Conservation (phyloP, 306 rosid species). For the Notholithocarpus densiflorus region DNA sequence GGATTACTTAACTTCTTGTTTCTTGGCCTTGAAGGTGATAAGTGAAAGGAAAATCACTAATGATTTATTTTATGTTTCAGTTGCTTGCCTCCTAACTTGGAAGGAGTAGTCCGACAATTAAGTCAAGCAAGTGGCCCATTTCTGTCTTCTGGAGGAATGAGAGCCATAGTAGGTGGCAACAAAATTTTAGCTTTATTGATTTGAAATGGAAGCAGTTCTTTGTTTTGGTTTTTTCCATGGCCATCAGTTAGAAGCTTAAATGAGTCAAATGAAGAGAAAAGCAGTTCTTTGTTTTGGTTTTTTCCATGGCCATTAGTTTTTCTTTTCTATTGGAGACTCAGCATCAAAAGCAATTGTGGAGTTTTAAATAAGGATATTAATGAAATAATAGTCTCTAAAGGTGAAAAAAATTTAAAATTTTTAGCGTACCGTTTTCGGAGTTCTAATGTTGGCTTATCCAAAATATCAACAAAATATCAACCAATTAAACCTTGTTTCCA, state of each 20-base stretch:
- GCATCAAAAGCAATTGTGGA: background rate
- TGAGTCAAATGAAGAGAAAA: background rate
- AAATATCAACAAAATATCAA: background rate
- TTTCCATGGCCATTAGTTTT: too few species aligned
- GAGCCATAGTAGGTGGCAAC: constrained; percentile 70
- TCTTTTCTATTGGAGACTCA: background rate
- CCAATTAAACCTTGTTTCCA: background rate
- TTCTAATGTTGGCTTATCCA: background rate
- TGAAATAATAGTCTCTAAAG: background rate
- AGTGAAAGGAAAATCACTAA: constrained; percentile 23
- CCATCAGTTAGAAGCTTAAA: background rate
- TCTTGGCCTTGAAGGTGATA: constrained; percentile 3
- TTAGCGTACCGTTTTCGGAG: background rate
- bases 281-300: too few species aligned
- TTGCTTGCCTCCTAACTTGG: constrained; percentile 92
- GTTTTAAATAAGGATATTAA: background rate
- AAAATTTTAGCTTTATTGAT: constrained; percentile 19
- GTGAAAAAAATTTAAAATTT: background rate
- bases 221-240: background rate
- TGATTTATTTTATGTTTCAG: constrained; percentile 45
- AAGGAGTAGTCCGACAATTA: constrained; percentile 87
- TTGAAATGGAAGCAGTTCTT: background rate
- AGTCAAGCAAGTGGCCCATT: constrained; percentile 66
- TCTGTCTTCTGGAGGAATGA: constrained; percentile 85
- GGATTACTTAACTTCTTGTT: background rate